A percentile compares a stretch with the other conserved stretches of the same genome.
Conservation (phyloP, 352 stramenopile species). For the Thalassiosira exigua region DNA sequence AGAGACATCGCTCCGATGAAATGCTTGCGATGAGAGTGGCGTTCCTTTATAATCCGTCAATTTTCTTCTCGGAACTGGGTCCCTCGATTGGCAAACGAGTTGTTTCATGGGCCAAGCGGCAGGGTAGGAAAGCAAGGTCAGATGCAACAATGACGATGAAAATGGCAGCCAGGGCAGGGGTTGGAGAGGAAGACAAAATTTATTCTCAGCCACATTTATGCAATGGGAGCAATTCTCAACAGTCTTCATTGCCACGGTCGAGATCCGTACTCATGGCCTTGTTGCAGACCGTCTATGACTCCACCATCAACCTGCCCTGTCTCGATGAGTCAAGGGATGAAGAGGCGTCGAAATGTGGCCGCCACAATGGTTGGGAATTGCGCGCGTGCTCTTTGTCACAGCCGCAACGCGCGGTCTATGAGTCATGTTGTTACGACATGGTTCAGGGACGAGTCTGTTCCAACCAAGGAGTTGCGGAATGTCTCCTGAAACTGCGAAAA, state of each 20-base stretch:
- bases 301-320: background rate
- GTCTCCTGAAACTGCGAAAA: constrained; percentile 45
- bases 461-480: constrained; percentile 18
- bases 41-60: constrained; percentile 62
- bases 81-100: constrained; percentile 53
- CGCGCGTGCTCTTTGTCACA: constrained; percentile 51
- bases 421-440: constrained; percentile 42
- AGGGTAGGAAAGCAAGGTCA: background rate
- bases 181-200: too few relatives aligned
- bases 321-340: background rate
- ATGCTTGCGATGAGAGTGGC: constrained; percentile 70
- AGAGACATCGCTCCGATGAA: constrained; percentile 52
- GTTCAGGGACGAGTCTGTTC: background rate
- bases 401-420: constrained; percentile 53
- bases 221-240: background rate
- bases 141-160: background rate
- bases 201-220: background rate
- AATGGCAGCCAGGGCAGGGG: background rate
- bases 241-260: background rate
- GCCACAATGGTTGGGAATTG: constrained; percentile 50
- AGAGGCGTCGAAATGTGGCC: background rate
- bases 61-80: constrained; percentile 54
- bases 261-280: constrained; percentile 19
- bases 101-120: constrained; percentile 69
- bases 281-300: constrained; percentile 12